Conservation (phyloP, 2,329 filamentous ascomycete genomes). For the Trichoderma koningiopsis region DNA sequence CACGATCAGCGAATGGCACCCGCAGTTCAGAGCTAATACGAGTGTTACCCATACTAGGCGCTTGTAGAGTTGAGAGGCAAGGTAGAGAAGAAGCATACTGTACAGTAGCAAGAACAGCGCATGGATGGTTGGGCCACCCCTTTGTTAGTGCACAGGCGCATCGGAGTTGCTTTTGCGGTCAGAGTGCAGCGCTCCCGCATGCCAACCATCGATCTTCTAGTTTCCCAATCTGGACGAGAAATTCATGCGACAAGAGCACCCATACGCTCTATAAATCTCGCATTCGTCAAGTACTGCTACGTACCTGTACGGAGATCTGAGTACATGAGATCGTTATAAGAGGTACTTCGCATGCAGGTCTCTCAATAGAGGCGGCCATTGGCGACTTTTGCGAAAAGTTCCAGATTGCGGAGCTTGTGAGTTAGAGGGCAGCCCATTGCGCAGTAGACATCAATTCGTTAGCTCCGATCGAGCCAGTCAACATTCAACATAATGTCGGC, state of each 20-base stretch:
- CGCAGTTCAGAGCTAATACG: background rate
- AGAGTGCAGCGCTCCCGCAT: slow-evolving; percentile 1
- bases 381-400: background rate
- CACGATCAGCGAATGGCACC: background rate
- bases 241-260: background rate
- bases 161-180: slow-evolving; percentile 8
- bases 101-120: background rate
- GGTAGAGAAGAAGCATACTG: no score
- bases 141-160: background rate
- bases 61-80: background rate
- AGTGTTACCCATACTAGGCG: background rate
- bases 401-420: background rate
- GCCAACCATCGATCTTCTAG: background rate
- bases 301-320: background rate
- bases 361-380: background rate
- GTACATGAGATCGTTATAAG: background rate
- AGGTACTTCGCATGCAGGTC: background rate
- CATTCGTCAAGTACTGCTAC: background rate
- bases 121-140: background rate
- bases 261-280: background rate
- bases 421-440: no score
- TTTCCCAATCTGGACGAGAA: background rate
- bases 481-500: background rate
- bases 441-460: background rate
- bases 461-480: background rate